Evolutionary conservation across 2,329 filamentous ascomycete genomes (phyloP).

Genomic region (Leptosphaerulina australis): DNA sequence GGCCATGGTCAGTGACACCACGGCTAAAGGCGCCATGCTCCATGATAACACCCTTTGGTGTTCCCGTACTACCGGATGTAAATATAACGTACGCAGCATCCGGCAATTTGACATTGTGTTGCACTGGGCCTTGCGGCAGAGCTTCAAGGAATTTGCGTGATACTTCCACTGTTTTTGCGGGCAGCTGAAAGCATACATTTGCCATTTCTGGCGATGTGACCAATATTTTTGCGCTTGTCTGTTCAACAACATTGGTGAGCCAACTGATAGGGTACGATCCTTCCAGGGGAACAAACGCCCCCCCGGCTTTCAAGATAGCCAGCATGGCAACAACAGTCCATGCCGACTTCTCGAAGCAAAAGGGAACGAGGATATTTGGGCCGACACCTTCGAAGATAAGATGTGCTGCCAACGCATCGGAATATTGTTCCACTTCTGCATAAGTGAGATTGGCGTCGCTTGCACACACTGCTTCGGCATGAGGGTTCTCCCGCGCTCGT

Average conservation of each 20-base stretch:
- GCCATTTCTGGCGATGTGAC: conserved; percentile 19
- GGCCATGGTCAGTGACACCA: conserved; percentile 11
- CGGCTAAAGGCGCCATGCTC: conserved; percentile 53
- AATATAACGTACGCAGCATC: conserved; percentile 67
- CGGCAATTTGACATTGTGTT: conserved; percentile 39
- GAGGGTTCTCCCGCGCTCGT: too few species aligned
- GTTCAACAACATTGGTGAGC: conserved; percentile 27
- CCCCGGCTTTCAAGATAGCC: conserved; percentile 46
- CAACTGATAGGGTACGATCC: not conserved
- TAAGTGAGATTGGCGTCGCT: too few species aligned
- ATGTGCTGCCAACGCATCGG: not conserved
- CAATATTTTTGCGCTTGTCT: conserved; percentile 39
- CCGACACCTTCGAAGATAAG: not conserved
- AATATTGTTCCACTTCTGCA: conserved; percentile 35
- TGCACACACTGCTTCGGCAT: too few species aligned
- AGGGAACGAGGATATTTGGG: conserved; percentile 25
- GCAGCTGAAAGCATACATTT: not conserved
- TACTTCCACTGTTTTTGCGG: too few species aligned
- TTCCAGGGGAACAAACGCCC: conserved; percentile 48
- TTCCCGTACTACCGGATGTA: conserved; percentile 62
- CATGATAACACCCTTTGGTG: conserved; percentile 66
- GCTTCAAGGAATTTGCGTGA: too few species aligned
- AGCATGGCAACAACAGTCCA: conserved; percentile 46
- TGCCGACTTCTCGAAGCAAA: conserved; percentile 48
- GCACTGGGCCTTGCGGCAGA: conserved; percentile 15